Conservation (phyloP, 2,329 filamentous ascomycete species). For the Simplicillium sp. region DNA sequence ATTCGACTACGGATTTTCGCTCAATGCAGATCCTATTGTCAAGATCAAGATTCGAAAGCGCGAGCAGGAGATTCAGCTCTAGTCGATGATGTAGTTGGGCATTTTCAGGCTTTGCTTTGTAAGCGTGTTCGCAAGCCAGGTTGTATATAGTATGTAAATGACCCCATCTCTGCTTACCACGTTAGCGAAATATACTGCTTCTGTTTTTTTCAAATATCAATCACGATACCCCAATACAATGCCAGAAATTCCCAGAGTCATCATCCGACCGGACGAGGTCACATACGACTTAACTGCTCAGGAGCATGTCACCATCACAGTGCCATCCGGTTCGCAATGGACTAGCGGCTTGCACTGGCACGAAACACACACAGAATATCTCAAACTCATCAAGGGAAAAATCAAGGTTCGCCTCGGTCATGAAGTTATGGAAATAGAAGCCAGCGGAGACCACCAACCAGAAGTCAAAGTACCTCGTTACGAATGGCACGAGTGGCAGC, state of each 20-base stretch:
- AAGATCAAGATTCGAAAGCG: conserved; percentile 5
- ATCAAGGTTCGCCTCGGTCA: conserved; percentile 16
- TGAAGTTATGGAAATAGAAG: conserved; percentile 8
- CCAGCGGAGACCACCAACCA: conserved; percentile 10
- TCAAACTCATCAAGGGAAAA: conserved; percentile 29
- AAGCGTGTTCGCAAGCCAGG: no score
- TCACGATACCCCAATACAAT: no score
- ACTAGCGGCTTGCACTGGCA: conserved; percentile 41
- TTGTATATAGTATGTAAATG: no score
- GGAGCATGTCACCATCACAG: conserved; percentile 28
- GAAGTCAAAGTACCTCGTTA: conserved; percentile 24
- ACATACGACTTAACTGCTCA: conserved; percentile 23
- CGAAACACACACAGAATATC: conserved; percentile 33
- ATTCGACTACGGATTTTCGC: conserved; percentile 2
- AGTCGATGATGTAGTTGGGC: not conserved
- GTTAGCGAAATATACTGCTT: no score
- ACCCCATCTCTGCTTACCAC: no score
- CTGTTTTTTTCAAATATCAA: no score
- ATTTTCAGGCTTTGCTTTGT: not conserved
- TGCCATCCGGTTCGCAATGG: conserved; percentile 33
- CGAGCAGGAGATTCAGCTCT: conserved; percentile 5
- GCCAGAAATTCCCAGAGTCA: not conserved
- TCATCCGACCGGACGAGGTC: conserved; percentile 1
- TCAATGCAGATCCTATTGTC: conserved; percentile 3
- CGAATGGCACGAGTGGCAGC: conserved; percentile 35